phyloP scores from a whole-genome alignment of 2,329 filamentous ascomycete species.

The Phyllosticta ampelicida region DNA sequence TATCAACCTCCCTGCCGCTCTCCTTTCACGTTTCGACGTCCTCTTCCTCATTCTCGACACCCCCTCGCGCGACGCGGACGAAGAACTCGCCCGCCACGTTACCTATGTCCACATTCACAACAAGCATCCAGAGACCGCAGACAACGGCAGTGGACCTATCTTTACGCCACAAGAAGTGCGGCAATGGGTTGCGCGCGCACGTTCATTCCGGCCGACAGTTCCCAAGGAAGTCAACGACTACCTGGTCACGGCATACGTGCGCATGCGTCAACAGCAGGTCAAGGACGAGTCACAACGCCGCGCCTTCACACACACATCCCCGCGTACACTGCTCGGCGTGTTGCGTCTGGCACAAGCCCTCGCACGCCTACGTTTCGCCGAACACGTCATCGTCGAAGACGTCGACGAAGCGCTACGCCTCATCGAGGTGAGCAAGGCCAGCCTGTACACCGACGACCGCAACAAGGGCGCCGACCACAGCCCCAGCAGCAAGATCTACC shows the following conservation, averaged over 20 bases:
- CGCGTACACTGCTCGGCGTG: slow-evolving; percentile 85
- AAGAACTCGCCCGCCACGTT: slow-evolving; percentile 90
- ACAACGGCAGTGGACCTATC: slow-evolving; percentile 46
- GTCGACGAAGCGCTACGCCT: slow-evolving; percentile 90
- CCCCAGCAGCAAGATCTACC: slow-evolving; percentile 84
- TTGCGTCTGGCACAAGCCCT: slow-evolving; percentile 89
- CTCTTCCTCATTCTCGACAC: slow-evolving; percentile 96
- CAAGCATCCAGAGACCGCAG: slow-evolving; percentile 64
- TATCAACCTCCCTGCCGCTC: slow-evolving; percentile 95
- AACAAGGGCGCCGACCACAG: slow-evolving; percentile 57
- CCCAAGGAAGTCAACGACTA: slow-evolving; percentile 84
- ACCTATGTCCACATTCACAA: slow-evolving; percentile 96
- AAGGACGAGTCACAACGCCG: slow-evolving; percentile 83
- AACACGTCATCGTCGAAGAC: slow-evolving; percentile 77
- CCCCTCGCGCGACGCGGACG: slow-evolving; percentile 77
- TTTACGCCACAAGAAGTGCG: slow-evolving; percentile 90
- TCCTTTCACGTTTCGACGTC: slow-evolving; percentile 93
- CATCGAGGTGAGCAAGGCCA: slow-evolving; percentile 88
- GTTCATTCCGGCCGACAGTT: slow-evolving; percentile 77
- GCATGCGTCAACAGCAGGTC: slow-evolving; percentile 84
- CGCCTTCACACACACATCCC: slow-evolving; percentile 87
- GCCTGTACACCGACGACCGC: slow-evolving; percentile 61
- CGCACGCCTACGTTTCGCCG: slow-evolving; percentile 79
- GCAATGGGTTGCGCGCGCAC: slow-evolving; percentile 88
- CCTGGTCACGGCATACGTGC: slow-evolving; percentile 93